These are phyloP conservation scores for Podaxis sp. DNA, from an alignment of 768 basidiomycete genomes.

Conservation along the genomic window DNA sequence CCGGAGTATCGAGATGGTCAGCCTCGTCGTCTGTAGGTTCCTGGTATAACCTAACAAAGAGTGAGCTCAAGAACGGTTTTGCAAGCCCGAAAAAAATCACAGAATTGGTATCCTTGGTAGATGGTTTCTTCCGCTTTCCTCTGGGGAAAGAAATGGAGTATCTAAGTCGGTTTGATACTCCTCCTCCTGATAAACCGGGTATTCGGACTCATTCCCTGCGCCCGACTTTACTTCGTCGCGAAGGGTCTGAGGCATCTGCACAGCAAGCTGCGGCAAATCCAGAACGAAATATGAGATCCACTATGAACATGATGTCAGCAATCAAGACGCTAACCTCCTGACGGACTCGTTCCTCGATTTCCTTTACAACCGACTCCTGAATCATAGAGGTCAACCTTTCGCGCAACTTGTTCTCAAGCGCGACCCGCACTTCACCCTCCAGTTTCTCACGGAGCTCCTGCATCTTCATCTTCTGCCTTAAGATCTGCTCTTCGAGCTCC, in stretches of 20 bases:
- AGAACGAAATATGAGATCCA: not conserved
- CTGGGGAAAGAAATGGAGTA: conserved; percentile 7
- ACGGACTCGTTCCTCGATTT: conserved; percentile 41
- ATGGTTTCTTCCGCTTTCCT: not conserved
- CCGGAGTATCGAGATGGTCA: not conserved
- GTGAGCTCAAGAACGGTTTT: not conserved
- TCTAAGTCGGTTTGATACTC: not conserved
- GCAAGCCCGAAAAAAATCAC: not conserved
- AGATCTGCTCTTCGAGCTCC: conserved; percentile 37
- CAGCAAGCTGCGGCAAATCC: conserved; percentile 31
- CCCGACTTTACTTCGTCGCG: conserved; percentile 38
- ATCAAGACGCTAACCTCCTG: conserved; percentile 32
- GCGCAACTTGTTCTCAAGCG: conserved; percentile 39
- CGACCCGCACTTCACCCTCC: conserved; percentile 37
- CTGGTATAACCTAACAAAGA: not conserved
- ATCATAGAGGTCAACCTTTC: conserved; percentile 33
- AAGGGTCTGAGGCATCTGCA: conserved; percentile 42
- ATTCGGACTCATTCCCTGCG: conserved; percentile 39
- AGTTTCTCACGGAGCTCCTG: conserved; percentile 32
- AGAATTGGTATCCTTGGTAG: conserved; percentile 6
- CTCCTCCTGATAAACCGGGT: conserved; percentile 46
- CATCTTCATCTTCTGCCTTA: conserved; percentile 36
- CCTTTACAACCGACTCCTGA: conserved; percentile 29
- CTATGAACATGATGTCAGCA: not conserved
- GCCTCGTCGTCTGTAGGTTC: conserved; percentile 6